Evolutionary conservation across 345 rosid species (phyloP).

Genomic region (Cochlearia excelsa): DNA sequence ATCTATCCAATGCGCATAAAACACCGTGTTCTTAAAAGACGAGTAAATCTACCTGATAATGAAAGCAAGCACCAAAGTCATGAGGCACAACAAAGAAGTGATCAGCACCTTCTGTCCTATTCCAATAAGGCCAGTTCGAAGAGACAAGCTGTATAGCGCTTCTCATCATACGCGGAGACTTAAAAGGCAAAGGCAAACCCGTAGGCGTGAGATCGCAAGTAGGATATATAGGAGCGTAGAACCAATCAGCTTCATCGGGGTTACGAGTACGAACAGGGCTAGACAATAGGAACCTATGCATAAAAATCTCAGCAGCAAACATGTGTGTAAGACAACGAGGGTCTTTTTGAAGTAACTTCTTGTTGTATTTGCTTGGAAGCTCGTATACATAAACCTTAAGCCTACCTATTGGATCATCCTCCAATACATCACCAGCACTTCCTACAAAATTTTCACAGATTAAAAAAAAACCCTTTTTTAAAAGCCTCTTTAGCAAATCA

Average conservation of each 20-base stretch:
- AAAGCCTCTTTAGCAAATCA: not conserved
- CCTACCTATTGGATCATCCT: slow-evolving; percentile 92
- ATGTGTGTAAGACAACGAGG: slow-evolving; percentile 90
- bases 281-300: slow-evolving; percentile 87
- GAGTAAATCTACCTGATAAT: slow-evolving; percentile 57
- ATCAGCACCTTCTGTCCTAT: slow-evolving; percentile 88
- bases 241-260: slow-evolving; percentile 96
- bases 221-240: slow-evolving; percentile 78
- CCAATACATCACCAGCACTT: slow-evolving; percentile 95
- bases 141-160: slow-evolving; percentile 84
- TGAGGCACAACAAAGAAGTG: slow-evolving; percentile 96
- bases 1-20: not conserved
- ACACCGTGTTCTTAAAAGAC: too few species aligned
- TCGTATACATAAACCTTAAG: slow-evolving; percentile 84
- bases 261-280: slow-evolving; percentile 85
- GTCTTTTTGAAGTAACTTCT: slow-evolving; percentile 87
- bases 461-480: slow-evolving; percentile 7
- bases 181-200: slow-evolving; percentile 91
- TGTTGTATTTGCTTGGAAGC: slow-evolving; percentile 93
- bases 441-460: slow-evolving; percentile 41
- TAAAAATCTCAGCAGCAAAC: slow-evolving; percentile 94
- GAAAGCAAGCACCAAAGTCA: slow-evolving; percentile 96
- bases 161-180: slow-evolving; percentile 93
- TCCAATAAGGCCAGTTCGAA: slow-evolving; percentile 90
- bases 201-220: slow-evolving; percentile 98